A percentile compares a stretch with the other conserved stretches of the same genome.
Conservation (phyloP, 2,329 filamentous ascomycete genomes). For the Didymella keratinophila region DNA sequence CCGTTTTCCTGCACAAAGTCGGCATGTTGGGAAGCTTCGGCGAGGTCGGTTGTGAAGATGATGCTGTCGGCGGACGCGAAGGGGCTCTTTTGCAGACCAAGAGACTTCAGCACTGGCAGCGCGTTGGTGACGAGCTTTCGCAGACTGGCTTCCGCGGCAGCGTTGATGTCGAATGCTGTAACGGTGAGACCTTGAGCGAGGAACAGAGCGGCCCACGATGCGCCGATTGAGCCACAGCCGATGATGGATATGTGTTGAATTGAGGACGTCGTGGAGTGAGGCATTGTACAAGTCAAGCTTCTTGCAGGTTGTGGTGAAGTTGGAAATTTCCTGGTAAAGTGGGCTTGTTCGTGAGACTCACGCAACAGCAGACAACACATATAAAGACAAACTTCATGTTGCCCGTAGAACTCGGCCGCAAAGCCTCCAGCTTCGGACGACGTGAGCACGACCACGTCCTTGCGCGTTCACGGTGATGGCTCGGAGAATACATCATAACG, state of each 20-base stretch:
- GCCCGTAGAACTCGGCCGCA: background rate
- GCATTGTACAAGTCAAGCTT: conserved; percentile 8
- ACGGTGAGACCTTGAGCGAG: conserved; percentile 51
- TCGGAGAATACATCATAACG: conserved; percentile 22
- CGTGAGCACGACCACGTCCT: background rate
- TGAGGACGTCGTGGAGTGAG: conserved; percentile 3
- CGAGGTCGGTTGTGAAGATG: conserved; percentile 18
- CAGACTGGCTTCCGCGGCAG: conserved; percentile 36
- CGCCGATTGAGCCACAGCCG: conserved; percentile 52
- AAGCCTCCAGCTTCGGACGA: conserved; percentile 6
- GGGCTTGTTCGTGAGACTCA: background rate
- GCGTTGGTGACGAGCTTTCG: conserved; percentile 23
- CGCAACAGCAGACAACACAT: background rate
- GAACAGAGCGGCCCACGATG: conserved; percentile 55
- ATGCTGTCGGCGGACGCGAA: conserved; percentile 18
- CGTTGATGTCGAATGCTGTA: conserved; percentile 54
- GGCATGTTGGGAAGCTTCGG: conserved; percentile 21
- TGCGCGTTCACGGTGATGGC: conserved; percentile 7
- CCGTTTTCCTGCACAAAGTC: conserved; percentile 54
- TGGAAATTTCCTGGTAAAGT: background rate
- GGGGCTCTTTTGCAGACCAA: conserved; percentile 20
- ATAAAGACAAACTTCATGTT: background rate
- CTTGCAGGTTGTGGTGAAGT: background rate
- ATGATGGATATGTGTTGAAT: conserved; percentile 41
- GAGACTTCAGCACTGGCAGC: conserved; percentile 21